Percentiles rank a stretch among this genome's conserved stretches.
Conservation (phyloP, 2,329 filamentous ascomycete genomes). For the Sclerotiophoma versabilis region DNA sequence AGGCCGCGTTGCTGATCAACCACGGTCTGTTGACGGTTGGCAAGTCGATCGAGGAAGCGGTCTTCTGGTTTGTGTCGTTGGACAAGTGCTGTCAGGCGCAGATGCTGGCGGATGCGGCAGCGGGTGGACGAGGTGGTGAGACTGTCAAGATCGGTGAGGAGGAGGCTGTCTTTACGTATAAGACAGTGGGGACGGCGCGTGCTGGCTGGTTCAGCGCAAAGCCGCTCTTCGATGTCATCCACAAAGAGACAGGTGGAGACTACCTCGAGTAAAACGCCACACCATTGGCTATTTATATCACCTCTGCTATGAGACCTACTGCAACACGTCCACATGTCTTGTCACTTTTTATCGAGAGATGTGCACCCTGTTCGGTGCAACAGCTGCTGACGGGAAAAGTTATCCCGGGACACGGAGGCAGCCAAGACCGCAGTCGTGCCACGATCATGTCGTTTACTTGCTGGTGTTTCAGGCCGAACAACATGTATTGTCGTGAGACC, state of each 20-base stretch:
- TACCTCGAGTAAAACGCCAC: conserved; percentile 56
- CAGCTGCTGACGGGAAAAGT: not conserved
- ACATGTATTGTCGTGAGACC: not conserved
- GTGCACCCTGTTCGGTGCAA: conserved; percentile 1
- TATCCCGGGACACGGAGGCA: conserved; percentile 4
- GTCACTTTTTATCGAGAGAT: not conserved
- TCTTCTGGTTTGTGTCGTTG: conserved; percentile 62
- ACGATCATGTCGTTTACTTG: conserved; percentile 3
- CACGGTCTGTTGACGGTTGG: conserved; percentile 62
- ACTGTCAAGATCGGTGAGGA: conserved; percentile 73
- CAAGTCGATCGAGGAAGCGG: conserved; percentile 57
- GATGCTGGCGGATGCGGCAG: conserved; percentile 62
- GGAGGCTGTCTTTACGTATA: conserved; percentile 72
- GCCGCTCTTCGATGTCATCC: conserved; percentile 74
- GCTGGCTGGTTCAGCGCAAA: conserved; percentile 74
- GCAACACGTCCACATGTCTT: no score
- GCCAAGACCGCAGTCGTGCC: conserved; percentile 9
- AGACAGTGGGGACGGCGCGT: conserved; percentile 66
- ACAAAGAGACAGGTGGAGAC: conserved; percentile 65
- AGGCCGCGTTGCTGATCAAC: conserved; percentile 62
- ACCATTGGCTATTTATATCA: no score
- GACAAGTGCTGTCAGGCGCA: conserved; percentile 64
- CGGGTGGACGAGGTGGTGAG: conserved; percentile 66
- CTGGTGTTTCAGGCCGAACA: not conserved
- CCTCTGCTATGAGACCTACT: no score